phyloP scores from a whole-genome alignment of 1,284 basidiomycete species.

The Cutaneotrichosporon cavernicola region DNA sequence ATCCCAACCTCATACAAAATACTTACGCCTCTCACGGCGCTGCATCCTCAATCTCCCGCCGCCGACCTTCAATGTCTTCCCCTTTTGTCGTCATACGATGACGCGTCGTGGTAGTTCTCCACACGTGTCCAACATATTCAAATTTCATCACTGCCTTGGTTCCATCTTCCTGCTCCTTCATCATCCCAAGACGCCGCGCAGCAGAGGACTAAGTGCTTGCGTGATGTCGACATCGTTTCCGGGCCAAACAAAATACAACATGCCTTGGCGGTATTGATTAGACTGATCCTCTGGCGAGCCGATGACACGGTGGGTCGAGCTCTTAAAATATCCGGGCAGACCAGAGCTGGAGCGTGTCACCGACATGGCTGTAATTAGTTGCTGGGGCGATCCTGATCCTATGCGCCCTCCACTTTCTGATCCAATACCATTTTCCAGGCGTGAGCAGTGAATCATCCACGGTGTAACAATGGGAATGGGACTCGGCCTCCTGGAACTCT shows the following conservation, averaged over 20 bases:
- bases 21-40: not conserved
- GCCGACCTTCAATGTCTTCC: constrained; percentile 18
- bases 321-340: constrained; percentile 37
- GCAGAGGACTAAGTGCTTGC: constrained; percentile 31
- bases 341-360: constrained; percentile 42
- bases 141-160: constrained; percentile 17
- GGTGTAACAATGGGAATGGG: constrained; percentile 23
- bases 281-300: constrained; percentile 39
- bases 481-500: constrained; percentile 23
- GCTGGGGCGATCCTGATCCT: constrained; percentile 28
- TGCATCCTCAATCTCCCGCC: constrained; percentile 23
- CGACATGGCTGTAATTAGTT: constrained; percentile 18
- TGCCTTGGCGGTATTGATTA: constrained; percentile 34
- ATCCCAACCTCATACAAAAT: too few species aligned
- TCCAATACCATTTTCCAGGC: constrained; percentile 24
- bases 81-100: constrained; percentile 12
- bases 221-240: constrained; percentile 37
- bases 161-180: constrained; percentile 10
- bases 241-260: constrained; percentile 40
- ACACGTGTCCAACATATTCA: constrained; percentile 22
- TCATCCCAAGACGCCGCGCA: constrained; percentile 28
- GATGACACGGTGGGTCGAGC: constrained; percentile 36
- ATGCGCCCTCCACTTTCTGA: constrained; percentile 25
- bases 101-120: constrained; percentile 19
- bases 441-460: constrained; percentile 24